phyloP scores from a whole-genome alignment of 2,329 filamentous ascomycete species.

The Nakataea oryzae region DNA sequence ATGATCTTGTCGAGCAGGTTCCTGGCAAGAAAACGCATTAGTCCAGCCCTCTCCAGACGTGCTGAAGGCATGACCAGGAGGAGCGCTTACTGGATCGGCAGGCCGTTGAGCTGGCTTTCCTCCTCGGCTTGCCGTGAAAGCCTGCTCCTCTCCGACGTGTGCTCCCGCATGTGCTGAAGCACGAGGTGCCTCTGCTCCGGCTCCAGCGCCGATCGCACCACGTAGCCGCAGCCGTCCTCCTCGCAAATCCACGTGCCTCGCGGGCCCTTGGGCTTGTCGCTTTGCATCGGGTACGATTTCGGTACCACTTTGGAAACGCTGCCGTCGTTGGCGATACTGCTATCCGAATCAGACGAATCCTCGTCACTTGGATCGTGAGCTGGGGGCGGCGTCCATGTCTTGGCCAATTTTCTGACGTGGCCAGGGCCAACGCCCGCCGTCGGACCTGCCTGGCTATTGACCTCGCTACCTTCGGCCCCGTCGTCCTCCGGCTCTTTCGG shows the following conservation, averaged over 20 bases:
- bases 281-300: slow-evolving; percentile 37
- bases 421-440: slow-evolving; percentile 6
- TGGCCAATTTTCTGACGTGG: neutral
- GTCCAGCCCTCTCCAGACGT: too few relatives aligned
- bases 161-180: neutral
- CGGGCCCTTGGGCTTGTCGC: slow-evolving; percentile 39
- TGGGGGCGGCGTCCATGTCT: neutral
- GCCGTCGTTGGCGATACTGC: slow-evolving; percentile 8
- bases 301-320: slow-evolving; percentile 27
- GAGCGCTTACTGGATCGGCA: slow-evolving; percentile 1
- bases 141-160: neutral
- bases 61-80: neutral
- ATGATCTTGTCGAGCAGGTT: slow-evolving; percentile 3
- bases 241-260: slow-evolving; percentile 58
- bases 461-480: slow-evolving; percentile 28
- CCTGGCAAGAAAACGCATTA: neutral
- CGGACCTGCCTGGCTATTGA: slow-evolving; percentile 10
- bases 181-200: neutral
- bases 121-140: neutral
- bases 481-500: slow-evolving; percentile 22
- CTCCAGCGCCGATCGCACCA: slow-evolving; percentile 43
- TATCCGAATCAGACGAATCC: neutral
- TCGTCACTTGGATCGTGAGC: neutral
- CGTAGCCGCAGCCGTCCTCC: slow-evolving; percentile 51
- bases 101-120: neutral